Percentiles rank a stretch among this genome's conserved stretches.
Conservation (phyloP, 2,329 filamentous ascomycete genomes). For the Ambrosiella beaveri region DNA sequence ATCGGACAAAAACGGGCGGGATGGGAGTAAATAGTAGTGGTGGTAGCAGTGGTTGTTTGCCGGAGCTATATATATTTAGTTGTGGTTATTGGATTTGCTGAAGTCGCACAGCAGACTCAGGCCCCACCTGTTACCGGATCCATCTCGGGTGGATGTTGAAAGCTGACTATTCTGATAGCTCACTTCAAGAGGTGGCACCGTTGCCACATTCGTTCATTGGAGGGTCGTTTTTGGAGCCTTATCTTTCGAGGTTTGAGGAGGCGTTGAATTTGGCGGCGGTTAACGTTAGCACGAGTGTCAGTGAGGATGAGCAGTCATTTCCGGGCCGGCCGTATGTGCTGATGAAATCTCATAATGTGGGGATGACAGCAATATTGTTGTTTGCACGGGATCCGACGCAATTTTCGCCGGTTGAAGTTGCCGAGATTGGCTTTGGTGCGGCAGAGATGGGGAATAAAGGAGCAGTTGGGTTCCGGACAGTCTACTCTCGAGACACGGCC, state of each 20-base stretch:
- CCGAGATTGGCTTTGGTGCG: constrained; percentile 67
- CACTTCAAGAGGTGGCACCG: constrained; percentile 83
- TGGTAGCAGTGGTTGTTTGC: too few relatives aligned
- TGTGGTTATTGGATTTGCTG: too few relatives aligned
- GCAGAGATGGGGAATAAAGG: constrained; percentile 93
- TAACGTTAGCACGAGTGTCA: constrained; percentile 17
- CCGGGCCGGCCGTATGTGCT: constrained; percentile 44
- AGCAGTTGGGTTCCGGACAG: constrained; percentile 61
- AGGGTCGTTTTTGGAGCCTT: constrained; percentile 58
- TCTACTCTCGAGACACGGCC: constrained; percentile 29
- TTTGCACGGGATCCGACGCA: constrained; percentile 51
- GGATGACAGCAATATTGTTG: constrained; percentile 79
- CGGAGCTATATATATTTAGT: too few relatives aligned
- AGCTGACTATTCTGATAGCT: constrained; percentile 25
- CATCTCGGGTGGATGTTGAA: too few relatives aligned
- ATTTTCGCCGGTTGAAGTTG: constrained; percentile 50
- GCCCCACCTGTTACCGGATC: too few relatives aligned
- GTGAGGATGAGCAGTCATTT: neutral
- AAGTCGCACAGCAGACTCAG: too few relatives aligned
- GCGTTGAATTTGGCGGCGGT: constrained; percentile 54
- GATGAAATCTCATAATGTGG: constrained; percentile 55
- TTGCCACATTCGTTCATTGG: constrained; percentile 74
- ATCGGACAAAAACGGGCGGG: too few relatives aligned
- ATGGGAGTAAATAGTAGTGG: too few relatives aligned
- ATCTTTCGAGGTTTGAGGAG: constrained; percentile 53